Evolutionary conservation across 1,139 yeast genomes (phyloP), one percentile per base, ranked within the genome.

Genomic region (Geotrichum carabidarum): DNA sequence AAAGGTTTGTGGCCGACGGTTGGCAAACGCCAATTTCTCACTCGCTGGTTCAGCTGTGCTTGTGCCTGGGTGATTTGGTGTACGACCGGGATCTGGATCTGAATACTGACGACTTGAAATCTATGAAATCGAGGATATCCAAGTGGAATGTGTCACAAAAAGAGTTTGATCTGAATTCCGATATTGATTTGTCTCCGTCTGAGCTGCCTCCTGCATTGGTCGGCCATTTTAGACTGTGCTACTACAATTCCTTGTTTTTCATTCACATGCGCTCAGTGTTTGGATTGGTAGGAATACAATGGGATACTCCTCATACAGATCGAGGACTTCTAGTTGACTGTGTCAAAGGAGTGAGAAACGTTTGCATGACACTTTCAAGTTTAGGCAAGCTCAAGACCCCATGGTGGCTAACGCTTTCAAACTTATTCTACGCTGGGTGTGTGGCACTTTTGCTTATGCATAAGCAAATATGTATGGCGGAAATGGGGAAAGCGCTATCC

Each of bases 1-100:
- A 65, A 11, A 57, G 63, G 56, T 55, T 57, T 57, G 75, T 75
- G 57, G 71, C 71, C 53, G 84, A 81, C 62, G 79, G 75, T 50
- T 82, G 86, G 86, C 60, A 78, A 40, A 76, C 81, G 0, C 68
- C 74, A 32, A 78, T 81, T 1, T 75, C 84, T 0, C 67, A 58
- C 71, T 78, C 62, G 1, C 48, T 66, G 51, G 53, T 67, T 8
- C 55, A 58, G 15, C 59, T 68, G 9, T 66, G 69, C 2, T 47
- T 50, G 2, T 42, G 61, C 27, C 46, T 65, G 2, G 46, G 60
- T 8, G 64, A 66, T 8, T 41, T 60, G n/a, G 53, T 57, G 12
- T 50, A 60, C 14, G 62, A 58, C 9, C 45, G 55, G n/a, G 66
- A 63, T 18, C 56, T 59, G 17, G 55, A 61, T 9, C 56, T 62